Evolutionary conservation across 805 yeast species (phyloP), one percentile per base, ranked within the genome.

Genomic region (Hanseniaspora occidentalis): DNA sequence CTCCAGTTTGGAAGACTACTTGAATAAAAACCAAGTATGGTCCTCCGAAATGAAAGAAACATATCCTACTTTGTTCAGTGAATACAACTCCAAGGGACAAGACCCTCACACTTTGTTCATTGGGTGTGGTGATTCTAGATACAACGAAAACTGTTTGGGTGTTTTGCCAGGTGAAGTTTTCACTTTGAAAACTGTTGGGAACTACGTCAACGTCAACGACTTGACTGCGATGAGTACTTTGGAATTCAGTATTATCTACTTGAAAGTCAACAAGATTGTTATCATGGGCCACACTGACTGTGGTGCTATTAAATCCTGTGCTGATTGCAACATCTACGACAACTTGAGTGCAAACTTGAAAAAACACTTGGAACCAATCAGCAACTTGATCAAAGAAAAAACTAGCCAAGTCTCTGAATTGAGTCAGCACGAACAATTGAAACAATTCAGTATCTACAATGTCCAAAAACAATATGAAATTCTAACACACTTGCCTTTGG

Each of bases 211-310:
- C 41, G 60, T 64, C 39, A 73, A 75, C 42, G 96, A 89, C 57
- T 64, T 80, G 35, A 72, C 85, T 31, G 69, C 80, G 16, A 76
- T 75, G 56, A 79, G 94, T 0, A 86, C 86, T 2, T 64, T 89
- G 23, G 95, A 88, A 59, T 84, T 84, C 53, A 94, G 95, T 4
- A 75, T 89, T 48, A 86, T 84, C 48, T 84, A 79, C 11, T 67
- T 88, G 45, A 80, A 82, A 53, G 94, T 89, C 31, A 71, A 69
- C 48, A 84, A 83, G 54, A 76, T 88, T 39, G 70, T 88, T 41
- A 81, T 88, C 5, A 84, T 95, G 61, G 97, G 96, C 3, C 97
- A 88, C 62, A 81, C 92, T 24, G 94, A 84, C 59, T 88, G 97
- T 68, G 96, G 95, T 38, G 96, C 96, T 23, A 75, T 84, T 38